These are phyloP conservation scores for Leptosphaerulina australis DNA, from an alignment of 2,329 filamentous ascomycete species.

Conservation along the genomic window DNA sequence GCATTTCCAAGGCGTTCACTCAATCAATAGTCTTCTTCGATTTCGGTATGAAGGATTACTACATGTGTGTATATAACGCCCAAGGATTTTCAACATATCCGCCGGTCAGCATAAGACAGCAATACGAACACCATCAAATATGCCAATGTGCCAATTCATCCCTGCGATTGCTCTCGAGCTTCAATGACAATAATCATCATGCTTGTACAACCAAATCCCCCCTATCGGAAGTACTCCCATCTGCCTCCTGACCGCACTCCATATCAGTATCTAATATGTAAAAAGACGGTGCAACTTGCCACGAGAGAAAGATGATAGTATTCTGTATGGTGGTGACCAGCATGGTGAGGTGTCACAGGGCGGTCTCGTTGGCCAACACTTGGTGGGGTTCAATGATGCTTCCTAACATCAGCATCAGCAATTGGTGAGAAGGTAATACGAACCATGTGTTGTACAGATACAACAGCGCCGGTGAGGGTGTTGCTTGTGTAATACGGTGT, in stretches of 20 bases:
- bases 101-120: constrained; percentile 11
- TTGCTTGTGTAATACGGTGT: constrained; percentile 9
- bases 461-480: constrained; percentile 6
- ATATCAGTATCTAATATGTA: too few species aligned
- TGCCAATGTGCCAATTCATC: neutral
- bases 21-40: neutral
- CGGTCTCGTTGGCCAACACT: neutral
- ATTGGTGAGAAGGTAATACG: neutral
- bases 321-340: neutral
- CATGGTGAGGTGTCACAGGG: neutral
- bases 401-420: constrained; percentile 14
- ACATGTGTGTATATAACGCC: constrained; percentile 11
- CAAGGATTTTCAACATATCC: constrained; percentile 1
- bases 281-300: too few species aligned
- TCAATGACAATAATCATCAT: neutral
- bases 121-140: constrained; percentile 5
- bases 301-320: neutral
- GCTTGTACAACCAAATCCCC: too few species aligned
- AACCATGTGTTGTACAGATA: neutral
- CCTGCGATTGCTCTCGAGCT: neutral
- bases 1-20: constrained; percentile 14
- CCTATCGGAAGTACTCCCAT: too few species aligned
- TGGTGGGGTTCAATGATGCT: neutral
- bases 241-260: too few species aligned
- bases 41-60: constrained; percentile 1